These are phyloP conservation scores for Corymbia maculata DNA, from an alignment of 345 rosid species.

Conservation along the genomic window DNA sequence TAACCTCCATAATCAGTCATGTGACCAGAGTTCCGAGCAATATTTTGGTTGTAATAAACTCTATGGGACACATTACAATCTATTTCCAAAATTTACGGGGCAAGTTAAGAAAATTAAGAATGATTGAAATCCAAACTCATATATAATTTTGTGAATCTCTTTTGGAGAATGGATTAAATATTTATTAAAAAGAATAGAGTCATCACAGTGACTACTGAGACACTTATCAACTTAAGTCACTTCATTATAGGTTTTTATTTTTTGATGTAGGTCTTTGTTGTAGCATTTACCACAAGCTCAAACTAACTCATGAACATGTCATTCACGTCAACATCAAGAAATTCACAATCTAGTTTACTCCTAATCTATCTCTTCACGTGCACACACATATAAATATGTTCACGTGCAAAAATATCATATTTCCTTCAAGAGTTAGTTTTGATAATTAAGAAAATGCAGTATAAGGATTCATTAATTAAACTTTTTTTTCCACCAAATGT, in stretches of 20 bases:
- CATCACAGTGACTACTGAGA: not conserved
- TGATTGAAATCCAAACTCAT: not conserved
- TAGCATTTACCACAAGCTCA: not conserved
- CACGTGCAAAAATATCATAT: not conserved
- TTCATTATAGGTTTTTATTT: not conserved
- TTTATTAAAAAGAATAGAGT: not conserved
- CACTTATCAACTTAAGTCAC: not conserved
- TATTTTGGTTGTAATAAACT: not conserved
- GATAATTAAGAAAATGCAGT: not conserved
- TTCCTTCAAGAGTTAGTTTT: not conserved
- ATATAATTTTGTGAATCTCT: not conserved
- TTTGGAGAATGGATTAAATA: not conserved
- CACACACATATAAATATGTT: too few relatives aligned
- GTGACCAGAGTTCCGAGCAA: not conserved
- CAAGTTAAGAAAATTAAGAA: not conserved
- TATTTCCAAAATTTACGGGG: not conserved
- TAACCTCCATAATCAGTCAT: not conserved
- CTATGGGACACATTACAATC: not conserved
- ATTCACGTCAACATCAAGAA: not conserved
- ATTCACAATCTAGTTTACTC: not conserved
- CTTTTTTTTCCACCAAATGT: not conserved
- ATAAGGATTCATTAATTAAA: too few relatives aligned
- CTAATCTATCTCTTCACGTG: not conserved
- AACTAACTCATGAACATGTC: too few relatives aligned
- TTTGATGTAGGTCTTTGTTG: not conserved